Conservation (phyloP, 2,329 filamentous ascomycete species). For the Trichophyton rubrum region DNA sequence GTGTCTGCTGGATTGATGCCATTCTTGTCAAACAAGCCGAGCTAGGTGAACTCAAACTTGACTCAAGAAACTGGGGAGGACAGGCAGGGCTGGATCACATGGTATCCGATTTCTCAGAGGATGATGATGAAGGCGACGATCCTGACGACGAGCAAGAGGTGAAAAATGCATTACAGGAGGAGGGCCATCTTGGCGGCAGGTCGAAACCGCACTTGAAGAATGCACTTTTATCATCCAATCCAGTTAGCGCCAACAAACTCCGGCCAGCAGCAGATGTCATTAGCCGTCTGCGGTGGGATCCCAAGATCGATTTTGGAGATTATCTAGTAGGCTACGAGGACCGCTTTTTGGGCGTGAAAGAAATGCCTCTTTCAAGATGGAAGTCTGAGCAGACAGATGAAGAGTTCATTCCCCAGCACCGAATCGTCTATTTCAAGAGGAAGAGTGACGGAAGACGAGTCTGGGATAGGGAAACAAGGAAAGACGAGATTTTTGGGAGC, state of each 20-base stretch:
- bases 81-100: conserved; percentile 5
- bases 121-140: conserved; percentile 9
- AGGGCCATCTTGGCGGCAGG: background rate
- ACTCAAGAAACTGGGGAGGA: conserved; percentile 12
- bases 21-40: conserved; percentile 19
- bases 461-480: conserved; percentile 39
- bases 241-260: conserved; percentile 8
- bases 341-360: conserved; percentile 39
- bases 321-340: conserved; percentile 44
- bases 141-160: conserved; percentile 4
- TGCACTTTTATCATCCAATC: background rate
- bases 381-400: conserved; percentile 43
- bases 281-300: conserved; percentile 40
- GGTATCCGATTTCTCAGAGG: conserved; percentile 9
- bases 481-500: conserved; percentile 38
- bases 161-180: background rate
- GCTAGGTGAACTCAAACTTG: conserved; percentile 12
- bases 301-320: conserved; percentile 31
- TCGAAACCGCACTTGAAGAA: background rate
- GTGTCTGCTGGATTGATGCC: conserved; percentile 24
- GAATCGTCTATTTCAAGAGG: conserved; percentile 40
- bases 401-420: conserved; percentile 45
- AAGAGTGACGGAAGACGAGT: conserved; percentile 30
- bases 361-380: conserved; percentile 39
- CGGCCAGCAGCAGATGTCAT: conserved; percentile 32